Conservation (phyloP, 495 filamentous ascomycete genomes). For the Lepidopterella palustris region DNA sequence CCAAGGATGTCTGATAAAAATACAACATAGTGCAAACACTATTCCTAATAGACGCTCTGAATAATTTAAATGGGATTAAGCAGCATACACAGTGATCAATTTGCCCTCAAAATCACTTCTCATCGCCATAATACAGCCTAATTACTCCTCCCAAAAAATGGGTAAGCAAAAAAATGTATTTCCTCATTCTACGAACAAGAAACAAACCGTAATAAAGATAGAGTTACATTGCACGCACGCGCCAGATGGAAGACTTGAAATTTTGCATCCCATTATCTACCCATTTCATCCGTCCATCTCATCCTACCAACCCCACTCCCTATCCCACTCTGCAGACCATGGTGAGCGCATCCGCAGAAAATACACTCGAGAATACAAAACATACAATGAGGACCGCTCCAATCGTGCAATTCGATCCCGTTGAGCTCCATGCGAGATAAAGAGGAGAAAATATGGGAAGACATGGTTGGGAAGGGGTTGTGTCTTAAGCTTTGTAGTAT, state of each 20-base stretch:
- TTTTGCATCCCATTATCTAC: conserved; percentile 9
- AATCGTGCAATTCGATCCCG: conserved; percentile 14
- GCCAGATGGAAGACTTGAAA: not conserved
- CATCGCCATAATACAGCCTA: too few species aligned
- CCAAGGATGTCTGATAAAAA: too few species aligned
- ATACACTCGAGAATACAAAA: conserved; percentile 24
- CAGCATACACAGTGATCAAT: too few species aligned
- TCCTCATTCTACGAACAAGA: not conserved
- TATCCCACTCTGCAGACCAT: not conserved
- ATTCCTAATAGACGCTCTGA: too few species aligned
- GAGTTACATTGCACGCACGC: conserved; percentile 3
- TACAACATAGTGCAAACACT: too few species aligned
- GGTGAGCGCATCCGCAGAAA: conserved; percentile 1
- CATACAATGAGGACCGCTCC: conserved; percentile 16
- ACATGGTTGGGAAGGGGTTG: not conserved
- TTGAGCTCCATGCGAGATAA: conserved; percentile 17
- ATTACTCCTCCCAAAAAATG: too few species aligned
- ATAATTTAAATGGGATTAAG: too few species aligned
- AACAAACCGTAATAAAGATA: conserved; percentile 1
- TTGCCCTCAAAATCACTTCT: too few species aligned
- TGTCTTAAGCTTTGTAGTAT: not conserved
- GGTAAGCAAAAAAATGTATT: not conserved
- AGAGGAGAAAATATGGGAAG: not conserved
- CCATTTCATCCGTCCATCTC: not conserved
- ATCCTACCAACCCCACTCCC: not conserved